Percentiles rank a stretch among this genome's conserved stretches.
phyloP scores from a whole-genome alignment of 2,329 filamentous ascomycete species.

The Fusarium mangiferae region DNA sequence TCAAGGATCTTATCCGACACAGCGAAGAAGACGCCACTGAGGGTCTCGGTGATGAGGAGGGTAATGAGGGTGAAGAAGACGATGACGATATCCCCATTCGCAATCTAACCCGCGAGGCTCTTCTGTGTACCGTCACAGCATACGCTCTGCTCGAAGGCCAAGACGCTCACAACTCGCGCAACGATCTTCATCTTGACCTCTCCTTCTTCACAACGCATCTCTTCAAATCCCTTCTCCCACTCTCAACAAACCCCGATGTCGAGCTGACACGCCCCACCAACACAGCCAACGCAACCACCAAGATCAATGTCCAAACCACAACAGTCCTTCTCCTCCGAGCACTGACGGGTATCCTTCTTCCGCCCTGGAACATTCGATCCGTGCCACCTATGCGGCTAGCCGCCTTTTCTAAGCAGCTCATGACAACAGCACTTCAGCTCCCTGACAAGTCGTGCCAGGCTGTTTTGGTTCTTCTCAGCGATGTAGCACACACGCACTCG shows the following conservation, averaged over 20 bases:
- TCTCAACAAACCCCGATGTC: slow-evolving; percentile 85
- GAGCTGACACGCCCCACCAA: slow-evolving; percentile 72
- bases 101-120: slow-evolving; percentile 84
- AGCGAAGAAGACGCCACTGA: slow-evolving; percentile 68
- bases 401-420: slow-evolving; percentile 91
- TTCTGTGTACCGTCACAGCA: slow-evolving; percentile 95
- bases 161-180: slow-evolving; percentile 86
- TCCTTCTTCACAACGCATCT: slow-evolving; percentile 96
- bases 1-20: slow-evolving; percentile 90
- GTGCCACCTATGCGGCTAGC: slow-evolving; percentile 87
- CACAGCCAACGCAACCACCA: slow-evolving; percentile 60
- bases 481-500: slow-evolving; percentile 83
- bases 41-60: slow-evolving; percentile 55
- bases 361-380: slow-evolving; percentile 76
- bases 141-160: slow-evolving; percentile 97
- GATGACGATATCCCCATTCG: slow-evolving; percentile 64
- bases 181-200: slow-evolving; percentile 86
- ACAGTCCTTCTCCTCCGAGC: slow-evolving; percentile 91
- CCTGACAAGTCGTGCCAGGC: slow-evolving; percentile 91
- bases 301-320: slow-evolving; percentile 94
- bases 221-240: slow-evolving; percentile 83
- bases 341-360: slow-evolving; percentile 82
- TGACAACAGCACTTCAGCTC: slow-evolving; percentile 82
- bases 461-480: slow-evolving; percentile 78
- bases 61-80: slow-evolving; percentile 57